These are phyloP conservation scores for Aegle marmelos DNA, from an alignment of 345 rosid species.

Conservation along the genomic window DNA sequence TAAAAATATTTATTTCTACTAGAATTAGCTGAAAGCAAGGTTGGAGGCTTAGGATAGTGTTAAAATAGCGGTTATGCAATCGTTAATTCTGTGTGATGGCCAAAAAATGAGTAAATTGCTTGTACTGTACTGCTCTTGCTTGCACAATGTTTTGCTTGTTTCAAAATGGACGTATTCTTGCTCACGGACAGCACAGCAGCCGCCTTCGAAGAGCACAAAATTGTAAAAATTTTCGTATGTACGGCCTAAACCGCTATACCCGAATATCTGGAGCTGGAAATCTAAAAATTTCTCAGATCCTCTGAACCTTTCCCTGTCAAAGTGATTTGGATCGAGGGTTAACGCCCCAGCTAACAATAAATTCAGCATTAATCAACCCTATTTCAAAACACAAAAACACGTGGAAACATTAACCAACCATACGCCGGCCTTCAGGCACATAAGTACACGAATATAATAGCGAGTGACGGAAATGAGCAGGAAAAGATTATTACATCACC, in stretches of 20 bases:
- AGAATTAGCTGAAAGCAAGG: neutral
- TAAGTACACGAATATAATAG: neutral
- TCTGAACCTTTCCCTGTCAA: too few relatives aligned
- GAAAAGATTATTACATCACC: slow-evolving; percentile 4
- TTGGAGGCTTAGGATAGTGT: neutral
- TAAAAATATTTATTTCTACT: neutral
- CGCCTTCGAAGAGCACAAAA: too few relatives aligned
- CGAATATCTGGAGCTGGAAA: neutral
- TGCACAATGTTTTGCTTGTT: neutral
- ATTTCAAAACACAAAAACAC: too few relatives aligned
- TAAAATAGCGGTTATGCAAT: neutral
- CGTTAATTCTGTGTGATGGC: neutral
- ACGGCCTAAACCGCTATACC: neutral
- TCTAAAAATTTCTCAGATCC: too few relatives aligned
- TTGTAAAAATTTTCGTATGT: too few relatives aligned
- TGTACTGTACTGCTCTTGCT: neutral
- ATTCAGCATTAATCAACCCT: neutral
- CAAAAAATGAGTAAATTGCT: neutral
- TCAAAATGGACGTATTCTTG: neutral
- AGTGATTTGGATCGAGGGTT: neutral
- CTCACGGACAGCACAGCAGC: neutral
- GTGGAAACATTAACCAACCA: too few relatives aligned
- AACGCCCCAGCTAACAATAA: neutral
- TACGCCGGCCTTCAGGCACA: too few relatives aligned
- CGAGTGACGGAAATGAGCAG: neutral